These are phyloP conservation scores for Gardenia jasminoides DNA, from an alignment of 257 asterid species.

Conservation along the genomic window DNA sequence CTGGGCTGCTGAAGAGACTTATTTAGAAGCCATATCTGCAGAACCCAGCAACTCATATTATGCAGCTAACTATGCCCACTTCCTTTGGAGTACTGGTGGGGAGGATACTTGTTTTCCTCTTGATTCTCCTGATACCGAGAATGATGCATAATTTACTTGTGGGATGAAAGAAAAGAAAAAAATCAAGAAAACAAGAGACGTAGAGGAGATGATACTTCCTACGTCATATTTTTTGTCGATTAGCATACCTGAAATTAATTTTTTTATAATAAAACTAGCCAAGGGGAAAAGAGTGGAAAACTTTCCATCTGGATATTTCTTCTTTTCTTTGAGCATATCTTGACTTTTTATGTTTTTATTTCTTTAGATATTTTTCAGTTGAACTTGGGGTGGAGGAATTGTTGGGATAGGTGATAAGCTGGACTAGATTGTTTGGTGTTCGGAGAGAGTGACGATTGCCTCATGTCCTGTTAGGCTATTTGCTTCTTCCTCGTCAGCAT, in stretches of 20 bases:
- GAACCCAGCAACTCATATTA: slow-evolving; percentile 75
- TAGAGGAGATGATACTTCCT: not conserved
- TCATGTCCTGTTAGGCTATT: not conserved
- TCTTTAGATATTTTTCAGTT: not conserved
- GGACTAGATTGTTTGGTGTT: slow-evolving; percentile 13
- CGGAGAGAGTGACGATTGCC: slow-evolving; percentile 6
- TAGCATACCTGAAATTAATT: not conserved
- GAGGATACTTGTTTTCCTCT: slow-evolving; percentile 97
- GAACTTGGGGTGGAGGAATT: slow-evolving; percentile 13
- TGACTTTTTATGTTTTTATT: not conserved
- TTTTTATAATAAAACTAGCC: not conserved
- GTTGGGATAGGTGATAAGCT: slow-evolving; percentile 7
- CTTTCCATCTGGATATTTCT: slow-evolving; percentile 11
- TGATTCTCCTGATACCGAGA: slow-evolving; percentile 35
- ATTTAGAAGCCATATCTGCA: slow-evolving; percentile 64
- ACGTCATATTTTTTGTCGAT: not conserved
- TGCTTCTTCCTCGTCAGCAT: not conserved
- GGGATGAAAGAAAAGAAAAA: not conserved
- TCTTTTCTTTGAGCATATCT: slow-evolving; percentile 7
- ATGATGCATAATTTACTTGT: slow-evolving; percentile 20
- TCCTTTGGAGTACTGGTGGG: slow-evolving; percentile 92
- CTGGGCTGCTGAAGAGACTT: slow-evolving; percentile 87
- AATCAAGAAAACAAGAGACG: not conserved
- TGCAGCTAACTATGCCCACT: slow-evolving; percentile 85
- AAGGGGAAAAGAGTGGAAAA: slow-evolving; percentile 2